Evolutionary conservation across 768 basidiomycete genomes (phyloP), one percentile per base, ranked within the genome.

Genomic region (Austroboletus eburneus): DNA sequence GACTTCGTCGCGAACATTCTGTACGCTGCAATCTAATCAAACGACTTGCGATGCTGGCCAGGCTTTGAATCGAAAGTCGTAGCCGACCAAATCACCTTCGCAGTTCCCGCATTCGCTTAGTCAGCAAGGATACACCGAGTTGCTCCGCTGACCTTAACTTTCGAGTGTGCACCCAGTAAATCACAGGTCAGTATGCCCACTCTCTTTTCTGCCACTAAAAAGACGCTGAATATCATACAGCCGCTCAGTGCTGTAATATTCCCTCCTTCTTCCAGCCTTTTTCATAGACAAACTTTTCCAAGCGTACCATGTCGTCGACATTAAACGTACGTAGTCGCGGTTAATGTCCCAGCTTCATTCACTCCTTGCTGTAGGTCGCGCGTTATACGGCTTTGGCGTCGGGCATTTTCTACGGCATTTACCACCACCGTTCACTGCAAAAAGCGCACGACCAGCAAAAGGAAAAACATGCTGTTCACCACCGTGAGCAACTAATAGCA

Each of bases 381-480:
- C 89, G 95, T 62, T 98, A 95, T 70, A 85, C 91, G 17, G 92
- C 94, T 42, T 81, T 99, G 57, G 70, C 85, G 54, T 76, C 82
- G 35, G 95, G 95, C 63, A 78, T 95, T 56, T 69, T 83, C 64
- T 98, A 97, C 67, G 95, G 95, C 64, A 84, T 94, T 67, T 81
- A 82, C 62, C 94, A 97, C 75, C 87, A 88, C 62, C 82, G 87
- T 61, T 87, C 93, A 61, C 72, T 99, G 56, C 92, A 95, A 73
- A 77, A 80, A 52, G 72, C 79, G 44, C 81, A 90, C 65, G 83
- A 95, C 69, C 71, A 80, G 50, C 79, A 86, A 55, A 89, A 87
- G 69, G 76, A 83, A 51, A 76, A 84, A 54, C 78, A 82, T 62
- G 87, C 83, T 44, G 70, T 81, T 36, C 85, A 90, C 59, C 79